Evolutionary conservation across 2,329 filamentous ascomycete genomes (phyloP).

Genomic region (Trichoderma sp.): DNA sequence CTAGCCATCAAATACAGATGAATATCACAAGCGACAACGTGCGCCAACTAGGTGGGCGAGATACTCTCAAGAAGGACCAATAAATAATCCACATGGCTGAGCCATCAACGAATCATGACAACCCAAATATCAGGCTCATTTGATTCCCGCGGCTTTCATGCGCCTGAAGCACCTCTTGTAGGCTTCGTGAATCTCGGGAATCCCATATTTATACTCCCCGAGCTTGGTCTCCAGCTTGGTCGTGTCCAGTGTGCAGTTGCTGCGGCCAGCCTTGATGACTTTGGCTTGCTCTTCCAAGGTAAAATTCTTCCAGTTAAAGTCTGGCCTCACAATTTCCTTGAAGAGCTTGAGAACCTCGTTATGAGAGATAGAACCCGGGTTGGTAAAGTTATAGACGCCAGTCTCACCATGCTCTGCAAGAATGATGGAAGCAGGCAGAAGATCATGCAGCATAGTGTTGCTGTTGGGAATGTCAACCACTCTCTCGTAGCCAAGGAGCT

Average conservation of each 20-base stretch:
- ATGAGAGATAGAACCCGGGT: constrained; percentile 68
- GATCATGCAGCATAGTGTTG: constrained; percentile 63
- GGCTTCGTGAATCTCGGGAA: constrained; percentile 61
- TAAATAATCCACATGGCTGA: background rate
- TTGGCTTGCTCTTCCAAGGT: constrained; percentile 62
- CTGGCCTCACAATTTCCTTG: constrained; percentile 60
- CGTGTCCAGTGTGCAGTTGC: constrained; percentile 64
- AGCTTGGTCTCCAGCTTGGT: constrained; percentile 60
- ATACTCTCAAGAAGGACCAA: background rate
- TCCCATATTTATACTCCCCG: constrained; percentile 54
- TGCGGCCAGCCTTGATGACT: constrained; percentile 64
- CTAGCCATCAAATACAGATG: background rate
- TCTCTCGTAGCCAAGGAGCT: constrained; percentile 62
- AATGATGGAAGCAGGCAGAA: constrained; percentile 59
- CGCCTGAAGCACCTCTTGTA: constrained; percentile 61
- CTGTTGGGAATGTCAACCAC: constrained; percentile 68
- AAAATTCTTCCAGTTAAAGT: constrained; percentile 64
- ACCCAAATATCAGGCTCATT: background rate
- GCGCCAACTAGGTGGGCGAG: background rate
- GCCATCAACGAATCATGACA: background rate
- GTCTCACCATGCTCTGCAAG: constrained; percentile 60
- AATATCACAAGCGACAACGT: background rate
- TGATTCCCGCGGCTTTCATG: constrained; percentile 49
- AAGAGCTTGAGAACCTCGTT: constrained; percentile 65
- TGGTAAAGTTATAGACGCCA: constrained; percentile 68